These are phyloP conservation scores for Fusarium ambrosium DNA, from an alignment of 2,329 filamentous ascomycete species.

Conservation along the genomic window DNA sequence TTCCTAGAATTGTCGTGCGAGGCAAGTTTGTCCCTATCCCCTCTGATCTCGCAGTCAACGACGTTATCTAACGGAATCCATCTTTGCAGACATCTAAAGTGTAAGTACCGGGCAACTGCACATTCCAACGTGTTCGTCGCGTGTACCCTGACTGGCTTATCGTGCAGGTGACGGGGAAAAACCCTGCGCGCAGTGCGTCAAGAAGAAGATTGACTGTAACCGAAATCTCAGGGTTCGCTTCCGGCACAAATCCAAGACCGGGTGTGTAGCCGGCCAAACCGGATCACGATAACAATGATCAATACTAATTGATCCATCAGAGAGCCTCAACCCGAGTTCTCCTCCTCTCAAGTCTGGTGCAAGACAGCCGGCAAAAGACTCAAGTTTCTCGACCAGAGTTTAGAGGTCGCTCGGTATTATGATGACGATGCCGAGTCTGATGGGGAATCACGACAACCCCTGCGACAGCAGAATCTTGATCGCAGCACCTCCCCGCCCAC, in stretches of 20 bases:
- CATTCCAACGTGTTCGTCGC: neutral
- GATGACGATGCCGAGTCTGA: slow-evolving; percentile 20
- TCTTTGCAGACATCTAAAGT: slow-evolving; percentile 31
- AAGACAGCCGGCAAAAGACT: slow-evolving; percentile 32
- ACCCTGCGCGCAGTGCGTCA: slow-evolving; percentile 35
- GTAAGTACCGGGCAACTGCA: slow-evolving; percentile 13
- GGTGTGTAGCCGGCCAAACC: slow-evolving; percentile 15
- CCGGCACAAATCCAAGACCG: slow-evolving; percentile 24
- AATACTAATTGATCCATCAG: slow-evolving; percentile 16
- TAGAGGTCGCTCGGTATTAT: neutral
- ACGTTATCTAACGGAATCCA: neutral
- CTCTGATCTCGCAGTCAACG: neutral
- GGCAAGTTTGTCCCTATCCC: slow-evolving; percentile 19
- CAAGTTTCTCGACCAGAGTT: slow-evolving; percentile 31
- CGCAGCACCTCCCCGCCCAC: neutral
- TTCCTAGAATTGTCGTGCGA: slow-evolving; percentile 37
- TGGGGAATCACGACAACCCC: slow-evolving; percentile 1
- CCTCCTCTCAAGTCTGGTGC: slow-evolving; percentile 32
- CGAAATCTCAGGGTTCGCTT: slow-evolving; percentile 32
- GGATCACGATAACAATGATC: neutral
- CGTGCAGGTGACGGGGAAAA: slow-evolving; percentile 32
- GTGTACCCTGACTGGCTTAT: neutral
- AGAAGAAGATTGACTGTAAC: slow-evolving; percentile 32
- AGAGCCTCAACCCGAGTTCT: slow-evolving; percentile 28
- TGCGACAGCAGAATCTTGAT: neutral